phyloP scores from a whole-genome alignment of 768 basidiomycete genomes.

The Mrakia gelida region DNA sequence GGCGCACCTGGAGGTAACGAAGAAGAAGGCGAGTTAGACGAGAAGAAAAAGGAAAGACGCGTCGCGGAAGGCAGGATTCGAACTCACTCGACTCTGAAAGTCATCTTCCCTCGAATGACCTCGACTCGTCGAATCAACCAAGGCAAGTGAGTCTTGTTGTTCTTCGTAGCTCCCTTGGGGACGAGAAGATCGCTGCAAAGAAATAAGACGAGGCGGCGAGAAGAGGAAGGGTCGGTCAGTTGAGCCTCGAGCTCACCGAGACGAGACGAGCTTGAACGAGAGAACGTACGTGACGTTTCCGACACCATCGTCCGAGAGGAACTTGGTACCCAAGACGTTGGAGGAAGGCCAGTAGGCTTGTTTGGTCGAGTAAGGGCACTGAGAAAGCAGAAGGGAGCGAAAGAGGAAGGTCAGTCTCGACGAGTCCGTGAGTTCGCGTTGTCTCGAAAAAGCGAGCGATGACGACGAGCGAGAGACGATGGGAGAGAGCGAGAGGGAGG shows the following conservation, averaged over 20 bases:
- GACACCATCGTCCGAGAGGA: conserved; percentile 82
- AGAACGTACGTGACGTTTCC: conserved; percentile 67
- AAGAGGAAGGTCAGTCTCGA: conserved; percentile 45
- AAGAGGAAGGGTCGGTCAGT: not conserved
- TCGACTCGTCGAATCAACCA: conserved; percentile 47
- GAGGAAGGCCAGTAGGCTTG: conserved; percentile 42
- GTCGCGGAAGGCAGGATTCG: not conserved
- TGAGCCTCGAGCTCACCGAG: not conserved
- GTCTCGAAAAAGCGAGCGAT: not conserved
- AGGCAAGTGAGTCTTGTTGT: conserved; percentile 35
- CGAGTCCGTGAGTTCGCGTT: too few species aligned
- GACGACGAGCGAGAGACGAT: not conserved
- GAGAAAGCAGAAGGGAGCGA: not conserved
- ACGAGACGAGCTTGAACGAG: not conserved
- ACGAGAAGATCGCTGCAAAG: conserved; percentile 35
- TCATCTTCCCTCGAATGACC: conserved; percentile 76
- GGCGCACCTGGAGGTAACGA: conserved; percentile 54
- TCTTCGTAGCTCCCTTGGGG: conserved; percentile 35
- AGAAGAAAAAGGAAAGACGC: conserved; percentile 41
- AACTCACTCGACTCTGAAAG: conserved; percentile 63
- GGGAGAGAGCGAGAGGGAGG: conserved; percentile 47
- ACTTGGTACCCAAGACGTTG: conserved; percentile 83
- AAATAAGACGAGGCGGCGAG: not conserved
- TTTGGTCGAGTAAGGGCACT: conserved; percentile 34
- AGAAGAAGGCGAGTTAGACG: not conserved